Evolutionary conservation across 2,329 filamentous ascomycete genomes (phyloP), one percentile per base, ranked within the genome.

Genomic region (Fusarium udum): DNA sequence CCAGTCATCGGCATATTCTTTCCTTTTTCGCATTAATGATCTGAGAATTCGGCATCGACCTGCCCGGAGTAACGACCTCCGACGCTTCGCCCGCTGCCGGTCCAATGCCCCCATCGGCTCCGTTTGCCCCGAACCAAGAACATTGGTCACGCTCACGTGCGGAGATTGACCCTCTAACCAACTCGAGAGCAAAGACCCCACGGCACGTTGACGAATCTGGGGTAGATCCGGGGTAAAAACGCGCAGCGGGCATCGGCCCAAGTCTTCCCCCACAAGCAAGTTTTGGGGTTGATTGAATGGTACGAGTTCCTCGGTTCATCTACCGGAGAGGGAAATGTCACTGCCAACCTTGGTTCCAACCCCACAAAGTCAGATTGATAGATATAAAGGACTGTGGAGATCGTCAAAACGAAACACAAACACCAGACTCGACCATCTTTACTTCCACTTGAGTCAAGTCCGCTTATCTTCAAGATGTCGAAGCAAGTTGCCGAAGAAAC

Each of bases 201-300:
- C 36, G 16, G 28, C 8, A 10, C 6, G 14, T 18, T 14, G 11
- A 52, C 42, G 32, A 67, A 61, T 71, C 70, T 48, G 70, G 70
- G 70, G 71, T 73, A 73, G 66, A 73, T 73, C 70, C 64, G 71
- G 71, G 71, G 71, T 73, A 73, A 58, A 46, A 18, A 14, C 0
- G 1, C 43, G 69, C 66, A 70, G 36, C 71, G 71, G 71, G 71
- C 70, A 67, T 73, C 71, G 71, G 71, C 7, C 2, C 3, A 73
- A 61, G 43, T 53, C 31, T 16, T 20, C 28, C 18, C 24, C 42
- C 18, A 39, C 20, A 40, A 24, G 32, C 40, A 46, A 37, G 28
- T 36, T 55, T 49, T 24, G 31, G 42, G 28, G 9, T 37, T 31
- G 32, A 24, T 6, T 22, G 11, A 31, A 61, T 67, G 66, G 61